Conservation (phyloP, 176 grass and related monocot genomes). For the Phoenix roebelenii region DNA sequence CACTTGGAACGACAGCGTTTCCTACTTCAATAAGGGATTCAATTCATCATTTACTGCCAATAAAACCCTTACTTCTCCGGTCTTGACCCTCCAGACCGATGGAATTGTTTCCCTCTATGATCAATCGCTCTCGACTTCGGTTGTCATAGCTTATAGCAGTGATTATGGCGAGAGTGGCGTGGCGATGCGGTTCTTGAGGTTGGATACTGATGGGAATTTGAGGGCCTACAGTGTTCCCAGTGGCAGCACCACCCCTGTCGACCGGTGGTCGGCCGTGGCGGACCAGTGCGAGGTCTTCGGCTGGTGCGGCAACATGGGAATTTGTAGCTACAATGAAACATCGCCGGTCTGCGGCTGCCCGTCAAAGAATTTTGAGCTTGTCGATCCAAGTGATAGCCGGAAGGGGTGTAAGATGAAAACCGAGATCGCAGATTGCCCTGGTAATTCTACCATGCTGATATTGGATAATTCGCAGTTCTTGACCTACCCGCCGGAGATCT, state of each 20-base stretch:
- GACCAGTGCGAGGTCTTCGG: conserved; percentile 98
- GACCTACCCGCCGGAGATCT: conserved; percentile 64
- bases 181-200: conserved; percentile 61
- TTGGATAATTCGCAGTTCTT: conserved; percentile 77
- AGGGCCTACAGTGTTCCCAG: conserved; percentile 50
- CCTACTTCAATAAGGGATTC: conserved; percentile 84
- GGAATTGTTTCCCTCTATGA: conserved; percentile 76
- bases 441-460: conserved; percentile 82
- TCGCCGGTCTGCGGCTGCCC: conserved; percentile 67
- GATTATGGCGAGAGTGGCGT: conserved; percentile 73
- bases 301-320: conserved; percentile 82
- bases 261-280: conserved; percentile 74
- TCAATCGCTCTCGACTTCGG: conserved; percentile 24
- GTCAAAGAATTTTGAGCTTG: conserved; percentile 50
- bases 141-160: conserved; percentile 81
- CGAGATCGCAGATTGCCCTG: conserved; percentile 48
- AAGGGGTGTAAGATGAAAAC: conserved; percentile 37
- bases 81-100: conserved; percentile 57
- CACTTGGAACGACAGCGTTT: conserved; percentile 23
- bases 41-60: conserved; percentile 58
- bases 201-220: conserved; percentile 85
- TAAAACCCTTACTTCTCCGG: conserved; percentile 44
- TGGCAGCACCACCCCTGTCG: conserved; percentile 23
- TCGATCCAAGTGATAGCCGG: conserved; percentile 10
- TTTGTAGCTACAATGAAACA: conserved; percentile 78